Evolutionary conservation across 441 rosid genomes (phyloP), one percentile per base, ranked within the genome.

Genomic region (Pelargonium fulgidum): DNA sequence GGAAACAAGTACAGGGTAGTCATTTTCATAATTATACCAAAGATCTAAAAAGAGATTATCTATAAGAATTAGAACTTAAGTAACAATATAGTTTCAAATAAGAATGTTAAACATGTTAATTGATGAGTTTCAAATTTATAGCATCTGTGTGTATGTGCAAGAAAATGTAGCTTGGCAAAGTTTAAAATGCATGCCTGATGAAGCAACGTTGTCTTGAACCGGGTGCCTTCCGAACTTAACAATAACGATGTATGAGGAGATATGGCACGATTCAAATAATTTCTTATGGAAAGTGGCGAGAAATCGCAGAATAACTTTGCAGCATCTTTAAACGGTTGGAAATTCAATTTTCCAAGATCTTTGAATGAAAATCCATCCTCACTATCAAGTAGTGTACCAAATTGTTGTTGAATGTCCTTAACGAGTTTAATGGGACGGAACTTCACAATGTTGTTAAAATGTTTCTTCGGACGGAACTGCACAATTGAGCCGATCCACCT

Each of bases 401-500:
- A 36, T 36, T 36, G 41, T 36, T 36, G 41, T 4, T 36, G 41
- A 36, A 36, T 36, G 41, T 36, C 41, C 41, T 36, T 36, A 36
- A 36, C 3, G 41, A 36, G 41, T 6, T 6, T 36, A 36, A 36
- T 3, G 0, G 41, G 41, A 36, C 41, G 41, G 41, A 36, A 36
- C 41, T 36, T 36, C 41, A 36, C 0, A 6, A 36, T 36, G 41
- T 36, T 7, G 8, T 36, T 36, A 63, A 75, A 44, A 87, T 61
- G 77, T 73, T 86, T 92, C 85, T 70, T 84, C 6, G 96, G 98
- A 61, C 89, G 85, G 63, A 89, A 79, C 75, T 86, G 91, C 47
- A 90, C 96, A 71, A 88, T 78, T 41, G 86, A 68, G 64, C 88
- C 98, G 69, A 88, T 62, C 98, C 96, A 90, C 85, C 96, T 89